Evolutionary conservation across 2,329 filamentous ascomycete genomes (phyloP).

Genomic region (Drechmeria coniospora): DNA sequence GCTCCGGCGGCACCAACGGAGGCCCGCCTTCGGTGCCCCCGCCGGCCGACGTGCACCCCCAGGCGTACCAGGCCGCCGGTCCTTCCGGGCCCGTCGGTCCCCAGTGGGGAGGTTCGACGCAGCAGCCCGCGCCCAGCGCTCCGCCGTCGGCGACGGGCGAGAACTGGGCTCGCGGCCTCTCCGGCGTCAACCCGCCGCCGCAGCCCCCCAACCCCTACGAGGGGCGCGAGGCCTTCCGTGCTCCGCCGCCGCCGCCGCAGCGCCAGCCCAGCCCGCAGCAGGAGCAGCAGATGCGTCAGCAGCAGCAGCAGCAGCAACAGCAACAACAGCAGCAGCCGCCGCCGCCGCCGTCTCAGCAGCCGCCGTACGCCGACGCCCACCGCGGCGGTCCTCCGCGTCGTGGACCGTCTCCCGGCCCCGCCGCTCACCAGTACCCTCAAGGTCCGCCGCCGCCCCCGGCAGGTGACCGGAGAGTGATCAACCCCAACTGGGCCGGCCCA

Average conservation of each 20-base stretch:
- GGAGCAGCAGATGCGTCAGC: conserved; percentile 40
- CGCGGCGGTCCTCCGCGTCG: conserved; percentile 25
- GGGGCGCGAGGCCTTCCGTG: conserved; percentile 52
- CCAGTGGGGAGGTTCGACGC: conserved; percentile 73
- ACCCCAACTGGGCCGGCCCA: conserved; percentile 44
- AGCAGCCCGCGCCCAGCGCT: conserved; percentile 32
- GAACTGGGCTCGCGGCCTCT: conserved; percentile 49
- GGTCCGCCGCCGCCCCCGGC: conserved; percentile 35
- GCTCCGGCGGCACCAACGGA: conserved; percentile 62
- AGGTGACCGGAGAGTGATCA: conserved; percentile 37
- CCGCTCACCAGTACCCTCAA: conserved; percentile 28
- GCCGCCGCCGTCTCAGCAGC: too few species aligned
- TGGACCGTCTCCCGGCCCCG: conserved; percentile 26
- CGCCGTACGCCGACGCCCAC: conserved; percentile 39
- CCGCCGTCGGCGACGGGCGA: conserved; percentile 48
- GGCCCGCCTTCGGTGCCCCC: conserved; percentile 66
- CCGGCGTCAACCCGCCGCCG: conserved; percentile 62
- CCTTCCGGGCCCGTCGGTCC: conserved; percentile 72
- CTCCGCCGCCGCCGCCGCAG: conserved; percentile 48
- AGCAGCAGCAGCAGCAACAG: too few species aligned
- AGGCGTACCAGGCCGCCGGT: conserved; percentile 74
- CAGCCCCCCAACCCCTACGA: conserved; percentile 75
- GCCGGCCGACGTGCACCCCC: conserved; percentile 89
- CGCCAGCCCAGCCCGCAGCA: conserved; percentile 64
- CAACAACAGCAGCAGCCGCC: too few species aligned